A percentile compares a stretch with the other conserved stretches of the same genome.
Evolutionary conservation across 2,329 filamentous ascomycete genomes (phyloP).

Genomic region (Hypoxylon sp.): DNA sequence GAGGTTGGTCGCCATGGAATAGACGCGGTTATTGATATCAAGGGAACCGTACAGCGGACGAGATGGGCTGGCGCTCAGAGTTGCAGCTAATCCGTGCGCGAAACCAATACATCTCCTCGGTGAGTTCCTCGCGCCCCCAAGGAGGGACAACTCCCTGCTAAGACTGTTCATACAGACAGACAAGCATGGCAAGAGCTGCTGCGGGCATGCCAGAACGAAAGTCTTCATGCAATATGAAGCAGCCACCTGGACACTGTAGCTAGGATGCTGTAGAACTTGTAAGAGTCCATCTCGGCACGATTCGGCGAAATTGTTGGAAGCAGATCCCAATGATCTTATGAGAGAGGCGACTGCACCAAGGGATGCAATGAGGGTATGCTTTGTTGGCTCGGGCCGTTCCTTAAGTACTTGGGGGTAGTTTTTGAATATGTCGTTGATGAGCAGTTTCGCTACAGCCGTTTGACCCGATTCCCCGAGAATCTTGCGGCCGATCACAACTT

Average conservation of each 20-base stretch:
- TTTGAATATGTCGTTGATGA: conserved; percentile 91
- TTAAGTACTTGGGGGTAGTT: conserved; percentile 93
- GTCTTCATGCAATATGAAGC: conserved; percentile 87
- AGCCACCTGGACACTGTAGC: conserved; percentile 95
- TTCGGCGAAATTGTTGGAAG: conserved; percentile 84
- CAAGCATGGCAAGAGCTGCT: conserved; percentile 90
- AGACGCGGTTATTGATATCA: conserved; percentile 91
- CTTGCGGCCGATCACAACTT: conserved; percentile 83
- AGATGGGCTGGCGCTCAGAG: conserved; percentile 88
- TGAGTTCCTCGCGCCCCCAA: conserved; percentile 82
- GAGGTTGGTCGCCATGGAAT: conserved; percentile 91
- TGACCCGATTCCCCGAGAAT: conserved; percentile 93
- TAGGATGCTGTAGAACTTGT: conserved; percentile 93
- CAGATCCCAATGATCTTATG: conserved; percentile 85
- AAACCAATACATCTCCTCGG: conserved; percentile 89
- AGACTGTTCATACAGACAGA: conserved; percentile 98
- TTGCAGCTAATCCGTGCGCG: conserved; percentile 90
- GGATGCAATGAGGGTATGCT: conserved; percentile 84
- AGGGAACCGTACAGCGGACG: conserved; percentile 95
- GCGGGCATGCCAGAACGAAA: conserved; percentile 91
- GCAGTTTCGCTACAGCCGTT: conserved; percentile 81
- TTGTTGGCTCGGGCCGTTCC: conserved; percentile 89
- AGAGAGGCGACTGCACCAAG: conserved; percentile 85
- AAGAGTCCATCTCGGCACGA: conserved; percentile 87
- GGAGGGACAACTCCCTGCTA: conserved; percentile 84